These are phyloP conservation scores for Plasmodium blacklocki DNA, from an alignment of 169 alveolate species.

Conservation along the genomic window DNA sequence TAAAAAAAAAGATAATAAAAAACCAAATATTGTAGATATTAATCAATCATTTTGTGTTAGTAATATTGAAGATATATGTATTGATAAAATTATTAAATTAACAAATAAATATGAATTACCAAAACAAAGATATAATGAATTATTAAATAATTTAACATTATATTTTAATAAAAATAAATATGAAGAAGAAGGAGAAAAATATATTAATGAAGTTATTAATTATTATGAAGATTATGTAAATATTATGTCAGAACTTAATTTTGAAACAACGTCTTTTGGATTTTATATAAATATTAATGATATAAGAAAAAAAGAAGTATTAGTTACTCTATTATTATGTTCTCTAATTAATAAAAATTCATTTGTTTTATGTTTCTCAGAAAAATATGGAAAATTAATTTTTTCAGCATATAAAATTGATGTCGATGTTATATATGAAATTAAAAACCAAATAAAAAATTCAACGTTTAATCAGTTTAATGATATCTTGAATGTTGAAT, in stretches of 20 bases:
- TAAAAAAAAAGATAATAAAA: constrained; percentile 52
- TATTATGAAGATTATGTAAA: constrained; percentile 71
- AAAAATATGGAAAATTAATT: constrained; percentile 66
- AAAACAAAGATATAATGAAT: constrained; percentile 50
- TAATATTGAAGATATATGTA: constrained; percentile 73
- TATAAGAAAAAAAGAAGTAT: constrained; percentile 61
- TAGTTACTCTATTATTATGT: constrained; percentile 45
- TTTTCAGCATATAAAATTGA: constrained; percentile 72
- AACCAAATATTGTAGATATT: constrained; percentile 52
- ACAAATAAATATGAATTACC: constrained; percentile 48
- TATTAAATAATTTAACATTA: constrained; percentile 63
- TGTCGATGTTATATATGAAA: constrained; percentile 70
- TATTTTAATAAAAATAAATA: constrained; percentile 71
- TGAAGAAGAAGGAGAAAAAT: constrained; percentile 76
- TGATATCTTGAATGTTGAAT: constrained; percentile 67
- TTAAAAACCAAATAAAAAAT: constrained; percentile 63
- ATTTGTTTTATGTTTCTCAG: constrained; percentile 63
- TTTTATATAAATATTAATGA: constrained; percentile 57
- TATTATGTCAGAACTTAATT: constrained; percentile 60
- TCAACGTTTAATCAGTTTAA: constrained; percentile 53
- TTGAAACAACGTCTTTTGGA: constrained; percentile 68
- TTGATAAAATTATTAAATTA: constrained; percentile 45
- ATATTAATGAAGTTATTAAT: constrained; percentile 49
- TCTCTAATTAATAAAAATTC: constrained; percentile 69
- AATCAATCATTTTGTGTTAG: constrained; percentile 73